These are phyloP conservation scores for Ceratobasidium sp. DNA, from an alignment of 1,284 basidiomycete species.

Conservation along the genomic window DNA sequence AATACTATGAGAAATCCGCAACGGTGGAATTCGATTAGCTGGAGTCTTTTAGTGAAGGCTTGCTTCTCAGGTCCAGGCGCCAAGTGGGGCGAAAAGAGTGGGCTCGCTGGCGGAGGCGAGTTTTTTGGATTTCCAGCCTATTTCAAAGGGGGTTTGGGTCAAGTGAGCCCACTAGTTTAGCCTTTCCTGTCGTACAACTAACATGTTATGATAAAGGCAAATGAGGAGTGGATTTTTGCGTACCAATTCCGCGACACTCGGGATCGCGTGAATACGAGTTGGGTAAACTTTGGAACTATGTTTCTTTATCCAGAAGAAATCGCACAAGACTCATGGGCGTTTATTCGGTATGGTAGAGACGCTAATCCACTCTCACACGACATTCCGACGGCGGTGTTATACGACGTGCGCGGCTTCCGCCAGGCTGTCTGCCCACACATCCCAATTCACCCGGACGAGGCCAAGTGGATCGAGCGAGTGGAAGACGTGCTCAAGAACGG, in stretches of 20 bases:
- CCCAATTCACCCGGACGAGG: constrained; percentile 33
- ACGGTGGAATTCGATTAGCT: neutral
- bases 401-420: constrained; percentile 30
- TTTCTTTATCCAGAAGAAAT: constrained; percentile 1
- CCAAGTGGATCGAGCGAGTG: constrained; percentile 31
- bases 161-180: neutral
- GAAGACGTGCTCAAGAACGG: constrained; percentile 34
- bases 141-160: constrained; percentile 21
- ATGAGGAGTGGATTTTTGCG: constrained; percentile 39
- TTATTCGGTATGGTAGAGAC: constrained; percentile 39
- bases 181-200: neutral
- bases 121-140: constrained; percentile 41
- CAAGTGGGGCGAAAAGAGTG: constrained; percentile 26
- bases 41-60: constrained; percentile 30
- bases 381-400: constrained; percentile 5
- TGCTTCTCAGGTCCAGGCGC: constrained; percentile 32
- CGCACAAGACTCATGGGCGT: constrained; percentile 22
- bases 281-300: neutral
- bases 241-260: constrained; percentile 25
- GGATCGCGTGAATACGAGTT: neutral
- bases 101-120: constrained; percentile 27
- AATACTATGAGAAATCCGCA: constrained; percentile 18
- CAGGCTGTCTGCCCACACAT: constrained; percentile 28
- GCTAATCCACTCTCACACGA: constrained; percentile 20
- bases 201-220: constrained; percentile 11